Conservation (phyloP, 805 yeast genomes). For the Lipomyces starkeyi region DNA sequence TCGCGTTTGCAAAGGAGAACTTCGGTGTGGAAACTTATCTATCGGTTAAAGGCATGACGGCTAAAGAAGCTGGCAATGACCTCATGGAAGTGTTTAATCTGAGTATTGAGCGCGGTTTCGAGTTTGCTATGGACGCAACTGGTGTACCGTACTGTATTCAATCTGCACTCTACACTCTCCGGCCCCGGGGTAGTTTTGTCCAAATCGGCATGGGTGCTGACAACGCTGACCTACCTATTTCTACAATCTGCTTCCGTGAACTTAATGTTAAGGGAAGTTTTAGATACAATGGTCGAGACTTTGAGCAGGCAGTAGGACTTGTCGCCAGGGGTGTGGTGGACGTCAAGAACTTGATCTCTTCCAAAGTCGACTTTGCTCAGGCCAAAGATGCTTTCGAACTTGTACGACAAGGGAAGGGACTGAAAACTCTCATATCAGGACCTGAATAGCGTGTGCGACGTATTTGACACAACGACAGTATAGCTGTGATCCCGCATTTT, state of each 20-base stretch:
- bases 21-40: too few species aligned
- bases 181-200: conserved; percentile 72
- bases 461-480: too few species aligned
- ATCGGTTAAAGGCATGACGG: too few species aligned
- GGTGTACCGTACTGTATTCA: too few species aligned
- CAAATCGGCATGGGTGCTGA: conserved; percentile 86
- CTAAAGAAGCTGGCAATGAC: conserved; percentile 74
- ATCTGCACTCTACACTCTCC: too few species aligned
- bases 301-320: conserved; percentile 69
- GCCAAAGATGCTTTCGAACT: conserved; percentile 76
- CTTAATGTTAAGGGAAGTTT: conserved; percentile 73
- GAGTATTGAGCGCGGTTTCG: conserved; percentile 69
- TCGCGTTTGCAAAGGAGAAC: conserved; percentile 67
- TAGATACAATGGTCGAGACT: conserved; percentile 80
- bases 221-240: conserved; percentile 72
- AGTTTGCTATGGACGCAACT: conserved; percentile 60
- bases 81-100: conserved; percentile 83
- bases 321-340: conserved; percentile 65
- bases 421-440: too few species aligned
- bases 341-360: conserved; percentile 72
- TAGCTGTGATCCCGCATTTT: too few species aligned
- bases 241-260: conserved; percentile 66
- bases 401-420: too few species aligned
- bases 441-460: too few species aligned
- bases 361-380: conserved; percentile 69